These are phyloP conservation scores for Chrysosporium queenslandicum DNA, from an alignment of 2,329 filamentous ascomycete species.

Conservation along the genomic window DNA sequence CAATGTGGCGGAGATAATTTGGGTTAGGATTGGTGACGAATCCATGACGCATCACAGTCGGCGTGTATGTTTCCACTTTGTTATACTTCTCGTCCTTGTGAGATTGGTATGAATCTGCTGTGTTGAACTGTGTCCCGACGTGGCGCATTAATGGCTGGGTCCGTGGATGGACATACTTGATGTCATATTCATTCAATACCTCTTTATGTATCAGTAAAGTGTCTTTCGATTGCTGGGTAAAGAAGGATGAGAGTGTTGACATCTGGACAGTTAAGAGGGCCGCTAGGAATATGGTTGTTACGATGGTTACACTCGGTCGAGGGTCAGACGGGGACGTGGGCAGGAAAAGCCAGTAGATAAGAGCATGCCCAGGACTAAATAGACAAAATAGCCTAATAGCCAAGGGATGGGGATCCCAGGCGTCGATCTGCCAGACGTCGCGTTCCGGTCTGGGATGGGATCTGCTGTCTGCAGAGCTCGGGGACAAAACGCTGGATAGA, in stretches of 20 bases:
- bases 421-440: conserved; percentile 87
- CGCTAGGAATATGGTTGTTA: conserved; percentile 70
- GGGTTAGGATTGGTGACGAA: conserved; percentile 78
- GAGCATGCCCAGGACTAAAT: conserved; percentile 87
- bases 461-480: conserved; percentile 65
- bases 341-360: conserved; percentile 80
- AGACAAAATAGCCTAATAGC: conserved; percentile 74
- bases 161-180: conserved; percentile 84
- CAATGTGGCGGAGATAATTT: conserved; percentile 62
- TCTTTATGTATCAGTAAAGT: conserved; percentile 75
- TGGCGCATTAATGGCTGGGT: conserved; percentile 70
- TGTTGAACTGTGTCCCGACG: conserved; percentile 67
- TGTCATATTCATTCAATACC: conserved; percentile 90
- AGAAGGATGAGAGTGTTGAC: conserved; percentile 60
- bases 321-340: conserved; percentile 67
- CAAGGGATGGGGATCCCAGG: conserved; percentile 88
- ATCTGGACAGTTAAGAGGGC: conserved; percentile 67
- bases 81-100: conserved; percentile 38
- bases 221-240: conserved; percentile 78
- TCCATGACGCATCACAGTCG: conserved; percentile 55
- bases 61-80: conserved; percentile 54
- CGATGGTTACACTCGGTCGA: conserved; percentile 73
- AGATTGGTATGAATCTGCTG: conserved; percentile 29
- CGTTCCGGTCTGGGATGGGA: conserved; percentile 63
- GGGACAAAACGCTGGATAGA: conserved; percentile 56